Evolutionary conservation across 768 basidiomycete species (phyloP).

Genomic region (Tricholoma furcatifolium): DNA sequence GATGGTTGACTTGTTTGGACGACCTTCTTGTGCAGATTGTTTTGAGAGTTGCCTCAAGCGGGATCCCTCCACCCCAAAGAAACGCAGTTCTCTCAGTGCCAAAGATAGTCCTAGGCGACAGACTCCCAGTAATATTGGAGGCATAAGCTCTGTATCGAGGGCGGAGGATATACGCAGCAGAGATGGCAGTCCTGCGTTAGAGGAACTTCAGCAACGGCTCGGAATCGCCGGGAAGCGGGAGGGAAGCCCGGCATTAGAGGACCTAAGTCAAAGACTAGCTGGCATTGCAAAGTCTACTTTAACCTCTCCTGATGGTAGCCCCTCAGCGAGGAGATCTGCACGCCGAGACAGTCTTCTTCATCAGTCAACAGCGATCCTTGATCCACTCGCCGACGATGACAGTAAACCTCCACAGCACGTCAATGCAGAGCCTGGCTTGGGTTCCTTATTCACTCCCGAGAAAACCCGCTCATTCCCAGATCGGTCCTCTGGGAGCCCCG

Average conservation of each 20-base stretch:
- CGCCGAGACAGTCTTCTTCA: conserved; percentile 25
- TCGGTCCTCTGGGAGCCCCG: conserved; percentile 27
- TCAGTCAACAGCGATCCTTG: conserved; percentile 16
- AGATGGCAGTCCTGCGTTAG: conserved; percentile 60
- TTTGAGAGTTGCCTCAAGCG: conserved; percentile 75
- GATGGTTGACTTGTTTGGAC: conserved; percentile 81
- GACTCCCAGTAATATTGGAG: conserved; percentile 42
- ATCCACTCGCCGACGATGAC: conserved; percentile 8
- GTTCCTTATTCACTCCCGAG: conserved; percentile 13
- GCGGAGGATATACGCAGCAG: conserved; percentile 30
- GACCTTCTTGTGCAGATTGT: conserved; percentile 77
- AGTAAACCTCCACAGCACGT: neutral
- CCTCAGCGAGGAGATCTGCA: conserved; percentile 16
- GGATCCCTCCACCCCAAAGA: conserved; percentile 46
- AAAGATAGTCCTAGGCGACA: conserved; percentile 28
- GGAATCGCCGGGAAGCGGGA: conserved; percentile 55
- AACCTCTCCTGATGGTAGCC: conserved; percentile 18
- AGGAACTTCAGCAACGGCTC: conserved; percentile 61
- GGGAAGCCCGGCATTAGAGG: conserved; percentile 53
- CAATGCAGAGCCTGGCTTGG: conserved; percentile 10
- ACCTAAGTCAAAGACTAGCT: conserved; percentile 45
- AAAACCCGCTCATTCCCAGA: conserved; percentile 24
- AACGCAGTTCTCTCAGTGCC: conserved; percentile 24
- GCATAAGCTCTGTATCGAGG: conserved; percentile 36
- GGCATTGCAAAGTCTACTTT: conserved; percentile 32